Evolutionary conservation across 108 stramenopile species (phyloP), one percentile per base, ranked within the genome.

Genomic region (Pseudonitzschia multiseries): DNA sequence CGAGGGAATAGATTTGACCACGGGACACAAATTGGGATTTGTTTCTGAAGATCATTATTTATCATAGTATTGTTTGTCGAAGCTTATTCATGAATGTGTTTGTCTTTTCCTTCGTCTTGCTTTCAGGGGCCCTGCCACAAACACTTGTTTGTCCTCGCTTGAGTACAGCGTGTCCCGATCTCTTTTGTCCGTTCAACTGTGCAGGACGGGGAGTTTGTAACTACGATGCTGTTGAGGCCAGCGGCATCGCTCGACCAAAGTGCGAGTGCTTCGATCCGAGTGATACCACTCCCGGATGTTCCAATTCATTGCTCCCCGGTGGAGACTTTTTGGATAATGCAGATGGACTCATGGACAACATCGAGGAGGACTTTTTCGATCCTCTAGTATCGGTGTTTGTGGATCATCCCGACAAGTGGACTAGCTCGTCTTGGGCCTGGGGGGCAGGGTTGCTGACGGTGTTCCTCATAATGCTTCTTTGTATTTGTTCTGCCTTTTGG

Each of bases 371-470:
- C 57, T 92, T 91, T 62, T 94, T 94, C 69, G 93, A 94, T 71
- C 91, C 90, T 4, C 70, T 94, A 18, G 77, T 92, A 53, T 82
- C 91, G 20, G 89, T 92, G n/a, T 94, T 94, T 83, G 86, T 89
- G 4, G 93, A 94, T 71, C 87, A 94, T 66, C 90, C 90, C 3
- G 88, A 92, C 73, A 84, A 83, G 36, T 94, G 93, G 93, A 89
- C 86, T 22, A 86, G 86, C 14, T 80, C 87, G 27, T 76, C 79
- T 24, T 94, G 93, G 93, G 87, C 87, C 6, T 94, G 93, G 93
- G 90, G 89, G 13, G 87, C 87, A 36, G 93, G 88, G 27, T 68
- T 94, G 36, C 70, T 94, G 52, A 81, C 86, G 2, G 81, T 94
- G 40, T 89, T 89, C 53, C 62, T 94, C 53, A 42, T 94, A 13